Base-by-base conservation (phyloP, 2,329 filamentous ascomycete species). In the Polytolypa hystricis region DNA sequence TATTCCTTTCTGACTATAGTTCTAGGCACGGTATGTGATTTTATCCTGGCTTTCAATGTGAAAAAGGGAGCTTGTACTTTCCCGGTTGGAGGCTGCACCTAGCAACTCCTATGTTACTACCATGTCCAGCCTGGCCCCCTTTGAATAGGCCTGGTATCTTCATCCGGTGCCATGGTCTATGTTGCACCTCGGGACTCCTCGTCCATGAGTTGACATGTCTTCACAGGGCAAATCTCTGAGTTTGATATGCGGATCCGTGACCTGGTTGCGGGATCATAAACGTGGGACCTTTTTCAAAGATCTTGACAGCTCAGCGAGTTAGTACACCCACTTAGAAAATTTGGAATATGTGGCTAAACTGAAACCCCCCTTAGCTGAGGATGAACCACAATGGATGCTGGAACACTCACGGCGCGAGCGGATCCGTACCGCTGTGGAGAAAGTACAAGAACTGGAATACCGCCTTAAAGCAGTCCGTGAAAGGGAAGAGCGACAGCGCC, bases 221-320 rank as follows among this genome's bases (percentile, higher is more conserved):
- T 8, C 26, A 12, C 44, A 82, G 69, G 87, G 87, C 30, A 95
- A 95, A 70, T 94, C 87, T 1, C 62, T 95, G 30, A 94, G 87
- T 46, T 69, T 95, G 18, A 91, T 95, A 44, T 95, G 87, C 54
- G 82, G 81, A 27, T 79, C 86, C 4, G 59, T 95, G 50, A 93
- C 86, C 2, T 95, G 87, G 87, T 68, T 95, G n/a, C 79, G 87
- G 32, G 74, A 84, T 39, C 74, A 87, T 60, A 89, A 93, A 56
- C 66, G 77, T 59, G 55, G 66, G 51, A 47, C 56, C 42, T 60
- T 80, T 66, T 58, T 81, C 66, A 57, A 70, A 53, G 45, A 70
- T 50, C 30, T 71, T 67, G 39, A 67, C 56, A 40, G 59, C 52
- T 12, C 5, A 17, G 26, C 17, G 5, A 17, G 23, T 30, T 36